phyloP scores from a whole-genome alignment of 78 protist species.

The Dictyostelium discoideum region DNA sequence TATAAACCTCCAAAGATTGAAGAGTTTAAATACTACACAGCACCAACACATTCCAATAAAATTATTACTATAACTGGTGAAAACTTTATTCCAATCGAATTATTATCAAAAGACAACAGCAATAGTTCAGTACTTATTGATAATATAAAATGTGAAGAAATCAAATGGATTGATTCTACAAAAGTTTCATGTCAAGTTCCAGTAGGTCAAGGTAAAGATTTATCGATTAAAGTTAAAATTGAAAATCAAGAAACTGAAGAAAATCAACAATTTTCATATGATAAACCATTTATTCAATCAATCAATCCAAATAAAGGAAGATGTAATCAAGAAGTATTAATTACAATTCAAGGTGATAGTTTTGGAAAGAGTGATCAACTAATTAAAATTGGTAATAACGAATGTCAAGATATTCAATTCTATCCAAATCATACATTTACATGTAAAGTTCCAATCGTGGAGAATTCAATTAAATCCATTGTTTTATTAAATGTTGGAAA shows the following conservation, averaged over 20 bases:
- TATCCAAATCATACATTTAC: not conserved
- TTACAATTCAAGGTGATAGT: slow-evolving; percentile 10
- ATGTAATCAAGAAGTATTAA: not conserved
- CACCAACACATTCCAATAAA: not conserved
- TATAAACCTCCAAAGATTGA: not conserved
- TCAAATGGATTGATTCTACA: slow-evolving; percentile 7
- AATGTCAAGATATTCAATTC: slow-evolving; percentile 12
- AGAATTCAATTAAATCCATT: not conserved
- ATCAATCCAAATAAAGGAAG: slow-evolving; percentile 22
- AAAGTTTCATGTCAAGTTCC: slow-evolving; percentile 26
- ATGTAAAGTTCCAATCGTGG: not conserved
- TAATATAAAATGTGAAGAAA: not conserved
- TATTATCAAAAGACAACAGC: not conserved
- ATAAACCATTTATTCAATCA: not conserved
- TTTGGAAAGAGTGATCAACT: slow-evolving; percentile 26
- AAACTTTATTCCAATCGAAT: slow-evolving; percentile 44
- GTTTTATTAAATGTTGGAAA: not conserved
- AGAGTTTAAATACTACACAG: not conserved
- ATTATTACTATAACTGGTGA: slow-evolving; percentile 12
- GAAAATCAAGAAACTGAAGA: slow-evolving; percentile 12
- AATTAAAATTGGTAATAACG: slow-evolving; percentile 24
- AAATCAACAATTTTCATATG: slow-evolving; percentile 16
- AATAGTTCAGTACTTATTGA: not conserved
- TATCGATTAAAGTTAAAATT: slow-evolving; percentile 5
- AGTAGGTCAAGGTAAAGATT: slow-evolving; percentile 26